Conservation (phyloP, 2,329 filamentous ascomycete species). For the Fusarium albosuccineum region DNA sequence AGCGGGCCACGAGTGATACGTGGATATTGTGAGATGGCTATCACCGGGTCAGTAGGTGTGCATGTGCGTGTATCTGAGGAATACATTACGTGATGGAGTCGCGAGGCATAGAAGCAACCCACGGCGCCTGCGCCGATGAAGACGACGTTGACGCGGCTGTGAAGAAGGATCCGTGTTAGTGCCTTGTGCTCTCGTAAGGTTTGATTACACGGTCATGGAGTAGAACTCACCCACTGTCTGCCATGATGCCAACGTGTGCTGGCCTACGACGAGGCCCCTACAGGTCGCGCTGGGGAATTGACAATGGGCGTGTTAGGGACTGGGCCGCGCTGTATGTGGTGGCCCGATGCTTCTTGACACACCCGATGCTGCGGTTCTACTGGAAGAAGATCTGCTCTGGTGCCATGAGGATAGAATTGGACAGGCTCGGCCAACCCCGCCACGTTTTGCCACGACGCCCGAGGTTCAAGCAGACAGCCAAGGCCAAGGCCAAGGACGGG, state of each 20-base stretch:
- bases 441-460: conserved; percentile 26
- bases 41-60: conserved; percentile 20
- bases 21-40: conserved; percentile 65
- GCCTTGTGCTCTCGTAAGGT: background rate
- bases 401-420: conserved; percentile 22
- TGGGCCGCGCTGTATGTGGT: background rate
- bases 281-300: background rate
- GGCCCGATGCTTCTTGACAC: background rate
- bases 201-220: background rate
- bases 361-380: conserved; percentile 1
- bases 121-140: conserved; percentile 80
- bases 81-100: conserved; percentile 68
- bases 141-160: conserved; percentile 64
- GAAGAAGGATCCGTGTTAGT: conserved; percentile 20
- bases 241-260: conserved; percentile 25
- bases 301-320: background rate
- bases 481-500: too few relatives aligned
- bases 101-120: conserved; percentile 79
- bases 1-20: conserved; percentile 79
- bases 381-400: conserved; percentile 1
- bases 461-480: conserved; percentile 20
- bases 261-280: conserved; percentile 1
- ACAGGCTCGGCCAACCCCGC: conserved; percentile 28
- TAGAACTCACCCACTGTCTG: conserved; percentile 33
- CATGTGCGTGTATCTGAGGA: conserved; percentile 8